Evolutionary conservation across 148 eudicot genomes (phyloP).

Genomic region (Nyssa sinensis): DNA sequence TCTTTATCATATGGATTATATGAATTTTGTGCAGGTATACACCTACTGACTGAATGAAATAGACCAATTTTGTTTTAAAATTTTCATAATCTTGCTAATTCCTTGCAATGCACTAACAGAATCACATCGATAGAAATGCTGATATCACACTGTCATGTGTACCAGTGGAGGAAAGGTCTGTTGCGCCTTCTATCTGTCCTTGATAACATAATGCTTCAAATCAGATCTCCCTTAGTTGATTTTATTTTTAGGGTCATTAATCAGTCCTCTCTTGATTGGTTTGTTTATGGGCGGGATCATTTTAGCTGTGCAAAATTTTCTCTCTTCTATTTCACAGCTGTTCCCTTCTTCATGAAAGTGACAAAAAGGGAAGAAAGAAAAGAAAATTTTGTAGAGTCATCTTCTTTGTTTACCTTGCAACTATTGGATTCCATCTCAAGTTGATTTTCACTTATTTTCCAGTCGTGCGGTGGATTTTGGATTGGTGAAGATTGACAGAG

Average conservation of each 20-base stretch:
- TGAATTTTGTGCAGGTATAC: slow-evolving; percentile 82
- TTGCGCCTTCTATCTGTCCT: not conserved
- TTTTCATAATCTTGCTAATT: slow-evolving; percentile 2
- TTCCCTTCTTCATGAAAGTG: too few species aligned
- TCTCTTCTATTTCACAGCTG: not conserved
- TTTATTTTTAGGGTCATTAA: not conserved
- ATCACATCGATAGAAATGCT: slow-evolving; percentile 83
- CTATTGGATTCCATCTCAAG: slow-evolving; percentile 5
- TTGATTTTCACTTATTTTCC: slow-evolving; percentile 15
- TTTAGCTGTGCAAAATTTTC: not conserved
- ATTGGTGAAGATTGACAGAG: slow-evolving; percentile 73
- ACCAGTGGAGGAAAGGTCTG: slow-evolving; percentile 77
- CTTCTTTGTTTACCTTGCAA: not conserved
- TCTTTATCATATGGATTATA: slow-evolving; percentile 89
- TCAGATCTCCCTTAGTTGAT: not conserved
- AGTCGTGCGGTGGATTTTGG: slow-evolving; percentile 75
- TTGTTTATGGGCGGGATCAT: too few species aligned
- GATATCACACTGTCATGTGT: slow-evolving; percentile 89
- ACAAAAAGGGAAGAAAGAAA: too few species aligned
- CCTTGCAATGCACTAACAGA: slow-evolving; percentile 45
- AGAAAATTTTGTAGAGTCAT: not conserved
- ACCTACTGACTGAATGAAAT: not conserved
- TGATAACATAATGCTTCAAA: slow-evolving; percentile 1
- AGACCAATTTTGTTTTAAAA: not conserved
- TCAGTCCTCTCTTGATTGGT: too few species aligned